Base-by-base conservation (phyloP, 2,329 filamentous ascomycete species). In the Aschersonia sp. region DNA sequence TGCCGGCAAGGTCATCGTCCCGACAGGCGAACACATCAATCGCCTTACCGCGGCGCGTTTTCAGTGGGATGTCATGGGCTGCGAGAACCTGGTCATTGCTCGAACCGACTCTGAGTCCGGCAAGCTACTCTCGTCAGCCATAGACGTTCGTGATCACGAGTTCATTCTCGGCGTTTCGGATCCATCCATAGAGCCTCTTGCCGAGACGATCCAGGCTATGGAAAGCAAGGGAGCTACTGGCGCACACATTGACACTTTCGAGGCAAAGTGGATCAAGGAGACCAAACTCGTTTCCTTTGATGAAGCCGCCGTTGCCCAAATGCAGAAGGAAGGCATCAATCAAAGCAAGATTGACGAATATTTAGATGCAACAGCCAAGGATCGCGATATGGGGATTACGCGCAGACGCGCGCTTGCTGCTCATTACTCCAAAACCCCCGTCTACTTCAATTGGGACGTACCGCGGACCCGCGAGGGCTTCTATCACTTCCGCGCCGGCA, bases 51-150 rank as follows among this genome's bases (percentile, higher is more conserved):
- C 92, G 2, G 82, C 91, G 3, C 82, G 92, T 51, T 96, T 95
- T 70, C 92, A 98, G 61, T 98, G 91, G 91, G 92, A 98, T 59
- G 75, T 96, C 56, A 97, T 98, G 91, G 92, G 91, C 44, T 82
- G 80, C 47, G 92, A 98, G 69, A 97, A 94, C 63, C 75, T 97
- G 4, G 80, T 97, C 42, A 92, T 98, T 61, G 92, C 92, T 3
- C 82, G 92, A 50, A 97, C 92, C 1, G 92, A 98, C 65, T 94
- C 89, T 1, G 92, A 97, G 66, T 94, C 87, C 52, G 92, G 91
- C 44, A 89, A 83, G 62, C 76, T 98, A 29, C 74, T 98, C 48
- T 94, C 85, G 50, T 94, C 85, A 51, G 87, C 89, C 10, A 85
- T 98, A 52, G 92, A 98, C 60, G 84, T 89, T 5, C 84, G 92